Evolutionary conservation across 73 alveolate genomes (phyloP).

Genomic region (Paramecium octaurelia): DNA sequence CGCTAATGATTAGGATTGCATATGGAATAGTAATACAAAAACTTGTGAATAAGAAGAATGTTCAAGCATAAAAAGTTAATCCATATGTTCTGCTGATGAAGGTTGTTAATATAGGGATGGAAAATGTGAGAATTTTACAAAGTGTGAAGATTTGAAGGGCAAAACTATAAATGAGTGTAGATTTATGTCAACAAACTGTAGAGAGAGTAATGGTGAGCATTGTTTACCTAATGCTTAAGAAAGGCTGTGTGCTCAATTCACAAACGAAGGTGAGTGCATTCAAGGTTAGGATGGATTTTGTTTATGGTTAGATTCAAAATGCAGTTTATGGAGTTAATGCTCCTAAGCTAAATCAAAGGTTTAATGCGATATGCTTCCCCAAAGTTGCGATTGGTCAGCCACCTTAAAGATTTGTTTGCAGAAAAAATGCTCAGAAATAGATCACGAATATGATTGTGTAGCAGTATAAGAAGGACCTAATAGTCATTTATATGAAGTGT

Average conservation of each 20-base stretch:
- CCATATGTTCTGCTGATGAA: not conserved
- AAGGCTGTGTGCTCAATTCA: not conserved
- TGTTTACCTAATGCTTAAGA: not conserved
- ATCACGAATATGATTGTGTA: not conserved
- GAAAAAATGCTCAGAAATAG: not conserved
- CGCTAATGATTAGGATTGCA: not conserved
- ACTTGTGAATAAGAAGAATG: not conserved
- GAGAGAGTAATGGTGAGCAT: not conserved
- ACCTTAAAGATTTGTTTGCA: not conserved
- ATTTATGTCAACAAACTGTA: not conserved
- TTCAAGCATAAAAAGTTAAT: not conserved
- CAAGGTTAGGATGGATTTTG: slow-evolving; percentile 12
- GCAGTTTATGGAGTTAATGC: not conserved
- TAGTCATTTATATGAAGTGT: slow-evolving; percentile 10
- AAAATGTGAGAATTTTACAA: not conserved
- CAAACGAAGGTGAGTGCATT: not conserved
- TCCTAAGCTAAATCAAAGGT: not conserved
- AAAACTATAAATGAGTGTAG: not conserved
- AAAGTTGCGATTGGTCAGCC: not conserved
- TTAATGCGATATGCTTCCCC: not conserved
- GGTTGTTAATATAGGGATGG: not conserved
- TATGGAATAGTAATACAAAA: not conserved
- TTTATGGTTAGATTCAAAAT: not conserved
- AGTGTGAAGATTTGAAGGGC: not conserved
- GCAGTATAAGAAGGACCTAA: not conserved